Evolutionary conservation across 306 rosid genomes (phyloP).

Genomic region (Quercus glauca): DNA sequence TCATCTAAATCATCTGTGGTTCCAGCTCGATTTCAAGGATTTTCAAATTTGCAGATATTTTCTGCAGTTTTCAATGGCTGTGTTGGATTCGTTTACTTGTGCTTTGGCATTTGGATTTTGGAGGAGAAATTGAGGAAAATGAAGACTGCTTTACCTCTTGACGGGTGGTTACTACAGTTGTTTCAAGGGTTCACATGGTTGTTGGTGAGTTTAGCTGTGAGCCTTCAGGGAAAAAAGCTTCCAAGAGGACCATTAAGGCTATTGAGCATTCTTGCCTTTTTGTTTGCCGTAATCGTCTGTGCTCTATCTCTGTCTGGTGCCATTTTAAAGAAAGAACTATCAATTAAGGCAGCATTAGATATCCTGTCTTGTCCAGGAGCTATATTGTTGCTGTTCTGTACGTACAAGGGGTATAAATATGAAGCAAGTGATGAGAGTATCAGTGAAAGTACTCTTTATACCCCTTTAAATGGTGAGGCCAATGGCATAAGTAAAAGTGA

Average conservation of each 20-base stretch:
- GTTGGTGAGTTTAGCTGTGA: constrained; percentile 29
- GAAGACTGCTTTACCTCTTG: constrained; percentile 55
- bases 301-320: too few relatives aligned
- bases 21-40: constrained; percentile 25
- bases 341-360: too few relatives aligned
- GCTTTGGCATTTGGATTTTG: constrained; percentile 57
- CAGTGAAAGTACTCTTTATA: too few relatives aligned
- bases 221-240: constrained; percentile 27
- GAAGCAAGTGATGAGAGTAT: too few relatives aligned
- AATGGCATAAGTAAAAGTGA: too few relatives aligned
- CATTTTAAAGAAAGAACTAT: too few relatives aligned
- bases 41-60: constrained; percentile 42
- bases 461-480: too few relatives aligned
- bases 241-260: constrained; percentile 28
- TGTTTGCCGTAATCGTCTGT: too few relatives aligned
- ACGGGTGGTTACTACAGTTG: constrained; percentile 30
- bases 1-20: constrained; percentile 30
- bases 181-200: constrained; percentile 57
- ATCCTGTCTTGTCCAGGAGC: too few relatives aligned
- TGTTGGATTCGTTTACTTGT: constrained; percentile 57
- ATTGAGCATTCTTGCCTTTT: too few relatives aligned
- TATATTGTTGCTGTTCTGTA: too few relatives aligned
- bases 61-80: constrained; percentile 53
- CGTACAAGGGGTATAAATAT: too few relatives aligned
- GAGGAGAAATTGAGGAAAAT: constrained; percentile 57